Percentiles rank a stretch among this genome's conserved stretches.
These are phyloP conservation scores for Marasmius oreades DNA, from an alignment of 1,284 basidiomycete genomes.

Conservation along the genomic window DNA sequence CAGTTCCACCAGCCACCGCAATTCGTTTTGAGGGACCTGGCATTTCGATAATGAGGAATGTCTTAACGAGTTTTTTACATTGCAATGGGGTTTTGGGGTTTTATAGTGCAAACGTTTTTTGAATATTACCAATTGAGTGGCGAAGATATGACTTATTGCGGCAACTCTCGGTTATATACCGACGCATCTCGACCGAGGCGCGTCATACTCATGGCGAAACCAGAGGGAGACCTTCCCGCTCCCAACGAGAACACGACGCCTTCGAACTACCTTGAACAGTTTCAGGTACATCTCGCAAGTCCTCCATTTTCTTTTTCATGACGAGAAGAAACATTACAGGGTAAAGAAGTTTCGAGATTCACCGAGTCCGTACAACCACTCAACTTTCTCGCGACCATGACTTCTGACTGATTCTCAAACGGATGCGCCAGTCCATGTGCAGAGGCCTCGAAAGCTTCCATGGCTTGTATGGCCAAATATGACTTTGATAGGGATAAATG, in stretches of 20 bases:
- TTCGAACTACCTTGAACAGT: conserved; percentile 46
- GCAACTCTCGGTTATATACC: neutral
- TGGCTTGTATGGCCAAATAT: conserved; percentile 64
- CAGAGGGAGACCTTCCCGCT: conserved; percentile 26
- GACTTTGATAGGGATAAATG: conserved; percentile 67
- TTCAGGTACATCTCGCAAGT: conserved; percentile 32
- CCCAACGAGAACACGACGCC: conserved; percentile 44
- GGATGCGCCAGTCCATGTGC: conserved; percentile 55
- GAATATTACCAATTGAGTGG: too few species aligned
- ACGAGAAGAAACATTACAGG: conserved; percentile 20
- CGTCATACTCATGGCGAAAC: neutral
- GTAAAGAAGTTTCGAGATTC: conserved; percentile 37
- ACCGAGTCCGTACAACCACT: conserved; percentile 42
- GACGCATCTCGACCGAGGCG: neutral
- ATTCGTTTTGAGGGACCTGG: neutral
- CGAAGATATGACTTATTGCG: too few species aligned
- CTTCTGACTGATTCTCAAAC: neutral
- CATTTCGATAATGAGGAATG: too few species aligned
- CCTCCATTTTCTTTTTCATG: neutral
- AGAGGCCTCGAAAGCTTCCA: conserved; percentile 67
- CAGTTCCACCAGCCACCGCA: neutral
- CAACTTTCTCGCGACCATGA: too few species aligned
- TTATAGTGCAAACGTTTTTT: neutral
- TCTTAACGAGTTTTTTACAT: neutral
- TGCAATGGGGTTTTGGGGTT: neutral